Evolutionary conservation across 1,284 basidiomycete species (phyloP).

Genomic region (Thecaphora thlaspeos): DNA sequence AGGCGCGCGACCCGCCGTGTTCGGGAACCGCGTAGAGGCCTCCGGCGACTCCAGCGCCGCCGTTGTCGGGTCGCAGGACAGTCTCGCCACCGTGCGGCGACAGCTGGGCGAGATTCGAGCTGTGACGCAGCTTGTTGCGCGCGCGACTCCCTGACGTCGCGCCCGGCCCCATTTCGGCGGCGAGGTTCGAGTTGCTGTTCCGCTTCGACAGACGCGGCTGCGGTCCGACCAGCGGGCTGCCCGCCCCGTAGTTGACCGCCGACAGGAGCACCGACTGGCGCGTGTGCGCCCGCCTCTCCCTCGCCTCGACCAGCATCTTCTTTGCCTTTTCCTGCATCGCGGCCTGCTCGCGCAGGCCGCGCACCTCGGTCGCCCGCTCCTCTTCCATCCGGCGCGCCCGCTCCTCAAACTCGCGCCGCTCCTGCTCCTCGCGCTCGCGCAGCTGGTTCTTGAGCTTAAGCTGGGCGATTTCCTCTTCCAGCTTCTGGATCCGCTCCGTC

Average conservation of each 20-base stretch:
- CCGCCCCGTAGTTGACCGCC: conserved; percentile 32
- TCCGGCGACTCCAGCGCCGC: conserved; percentile 1
- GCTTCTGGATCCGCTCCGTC: conserved; percentile 19
- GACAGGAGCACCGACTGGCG: conserved; percentile 16
- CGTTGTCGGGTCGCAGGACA: conserved; percentile 7
- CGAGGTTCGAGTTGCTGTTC: conserved; percentile 12
- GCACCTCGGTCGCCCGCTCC: conserved; percentile 11
- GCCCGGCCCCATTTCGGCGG: background rate
- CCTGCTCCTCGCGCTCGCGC: conserved; percentile 21
- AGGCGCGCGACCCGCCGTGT: conserved; percentile 7
- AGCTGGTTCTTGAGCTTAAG: conserved; percentile 16
- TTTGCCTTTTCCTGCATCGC: conserved; percentile 22
- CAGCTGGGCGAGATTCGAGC: conserved; percentile 10
- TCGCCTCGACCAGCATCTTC: conserved; percentile 24
- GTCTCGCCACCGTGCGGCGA: conserved; percentile 14
- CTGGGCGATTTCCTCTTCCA: conserved; percentile 20
- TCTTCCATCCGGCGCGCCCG: conserved; percentile 20
- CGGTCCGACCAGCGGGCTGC: conserved; percentile 14
- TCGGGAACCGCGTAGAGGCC: conserved; percentile 3
- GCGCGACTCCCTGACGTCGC: conserved; percentile 1
- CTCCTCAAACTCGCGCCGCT: conserved; percentile 17
- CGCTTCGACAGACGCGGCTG: conserved; percentile 1
- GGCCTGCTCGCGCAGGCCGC: conserved; percentile 16
- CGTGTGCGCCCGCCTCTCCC: conserved; percentile 26
- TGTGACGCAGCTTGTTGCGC: conserved; percentile 6